Evolutionary conservation across 1,139 yeast species (phyloP), one percentile per base, ranked within the genome.

Genomic region (Yamadazyma blattariae): DNA sequence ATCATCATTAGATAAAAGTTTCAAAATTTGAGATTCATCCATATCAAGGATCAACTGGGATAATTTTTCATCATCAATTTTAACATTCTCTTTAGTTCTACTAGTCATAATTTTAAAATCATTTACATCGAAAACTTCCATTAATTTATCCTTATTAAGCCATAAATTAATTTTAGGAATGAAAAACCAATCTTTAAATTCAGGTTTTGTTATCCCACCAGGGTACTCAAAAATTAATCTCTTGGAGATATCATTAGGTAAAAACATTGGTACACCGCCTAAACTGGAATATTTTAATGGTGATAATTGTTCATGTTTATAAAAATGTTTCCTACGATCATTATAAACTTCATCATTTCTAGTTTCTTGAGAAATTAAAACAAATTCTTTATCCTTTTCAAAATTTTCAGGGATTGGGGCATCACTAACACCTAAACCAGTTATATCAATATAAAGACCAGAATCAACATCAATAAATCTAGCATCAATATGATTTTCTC

Each of bases 271-370:
- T 3, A 58, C 61, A 1, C 64, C 64, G 19, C 55, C 52, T 30
- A 59, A 35, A 50, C 48, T 48, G 6, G 60, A 45, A 36, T 54
- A 57, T 32, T 54, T 55, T 34, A 64, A 54, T 13, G 70, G 70
- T 27, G 55, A 55, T 25, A 64, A 46, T 45, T 65, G 69, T 23
- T 61, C 59, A 33, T 59, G 59, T 6, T 63, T 58, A 42, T 62
- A 61, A 38, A 62, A 64, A 45, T 65, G 67, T 35, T 54, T 52
- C 37, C 54, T 53, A 27, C 67, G 53, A 43, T 66, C 63, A 39
- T 63, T 63, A 44, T 60, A 63, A 15, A 61, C 57, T 22, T 52
- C 52, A 27, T 36, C 50, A 44, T 25, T 45, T 21, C 32, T 38
- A 32, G 7, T 42, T 29, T 41, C 44, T 27, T 44, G 27, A n/a